Evolutionary conservation across 2,329 filamentous ascomycete species (phyloP).

Genomic region (Fusarium tupiense): DNA sequence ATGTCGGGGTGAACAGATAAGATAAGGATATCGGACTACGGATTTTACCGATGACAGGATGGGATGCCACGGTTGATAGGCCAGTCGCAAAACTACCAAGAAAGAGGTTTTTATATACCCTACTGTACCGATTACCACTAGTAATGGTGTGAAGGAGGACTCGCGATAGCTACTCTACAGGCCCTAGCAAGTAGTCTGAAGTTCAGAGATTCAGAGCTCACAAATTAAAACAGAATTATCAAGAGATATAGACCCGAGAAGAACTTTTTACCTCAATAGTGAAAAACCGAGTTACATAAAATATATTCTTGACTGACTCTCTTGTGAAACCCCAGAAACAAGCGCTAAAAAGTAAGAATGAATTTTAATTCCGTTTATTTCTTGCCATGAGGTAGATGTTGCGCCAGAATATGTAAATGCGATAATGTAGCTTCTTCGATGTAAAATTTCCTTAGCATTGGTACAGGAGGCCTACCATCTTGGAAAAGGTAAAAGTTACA

Average conservation of each 20-base stretch:
- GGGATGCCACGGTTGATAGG: not conserved
- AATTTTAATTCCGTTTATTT: not conserved
- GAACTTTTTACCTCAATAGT: not conserved
- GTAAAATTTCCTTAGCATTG: not conserved
- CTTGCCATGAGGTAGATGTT: not conserved
- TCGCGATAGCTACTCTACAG: not conserved
- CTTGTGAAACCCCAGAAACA: not conserved
- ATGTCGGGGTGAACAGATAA: conserved; percentile 68
- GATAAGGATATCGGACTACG: not conserved
- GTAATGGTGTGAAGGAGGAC: not conserved
- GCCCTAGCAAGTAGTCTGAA: not conserved
- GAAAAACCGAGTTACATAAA: not conserved
- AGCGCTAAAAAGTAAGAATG: not conserved
- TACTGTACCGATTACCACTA: not conserved
- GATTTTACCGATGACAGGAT: not conserved
- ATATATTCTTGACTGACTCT: not conserved
- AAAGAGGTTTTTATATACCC: not conserved
- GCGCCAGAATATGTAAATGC: not conserved
- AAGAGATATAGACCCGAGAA: not conserved
- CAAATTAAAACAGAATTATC: not conserved
- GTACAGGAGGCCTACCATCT: not conserved
- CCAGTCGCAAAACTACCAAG: not conserved
- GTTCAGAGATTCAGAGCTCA: not conserved
- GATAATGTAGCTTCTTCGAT: not conserved
- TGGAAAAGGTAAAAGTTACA: not conserved